A percentile compares a stretch with the other conserved stretches of the same genome.
Conservation (phyloP, 1,139 yeast genomes). For the Candida sp. region DNA sequence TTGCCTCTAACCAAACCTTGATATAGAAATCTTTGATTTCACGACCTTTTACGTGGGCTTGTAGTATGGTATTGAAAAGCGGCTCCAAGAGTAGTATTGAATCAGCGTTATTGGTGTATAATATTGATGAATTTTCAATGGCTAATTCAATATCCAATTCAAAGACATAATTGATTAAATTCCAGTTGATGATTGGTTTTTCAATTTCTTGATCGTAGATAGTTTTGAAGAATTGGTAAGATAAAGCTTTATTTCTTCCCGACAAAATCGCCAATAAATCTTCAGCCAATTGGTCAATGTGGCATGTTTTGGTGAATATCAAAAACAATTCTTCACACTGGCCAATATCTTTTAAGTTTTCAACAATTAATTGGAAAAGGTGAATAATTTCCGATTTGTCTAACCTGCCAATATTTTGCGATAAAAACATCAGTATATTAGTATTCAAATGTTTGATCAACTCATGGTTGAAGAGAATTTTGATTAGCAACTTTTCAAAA, state of each 20-base stretch:
- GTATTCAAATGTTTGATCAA: slow-evolving; percentile 12
- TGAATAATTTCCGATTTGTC: slow-evolving; percentile 13
- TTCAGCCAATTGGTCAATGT: slow-evolving; percentile 33
- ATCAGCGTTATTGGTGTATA: slow-evolving; percentile 13
- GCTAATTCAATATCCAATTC: slow-evolving; percentile 52
- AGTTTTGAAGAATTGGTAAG: slow-evolving; percentile 40
- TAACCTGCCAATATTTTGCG: slow-evolving; percentile 8
- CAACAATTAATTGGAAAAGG: slow-evolving; percentile 24
- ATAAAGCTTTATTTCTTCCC: slow-evolving; percentile 43
- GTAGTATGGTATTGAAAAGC: slow-evolving; percentile 39
- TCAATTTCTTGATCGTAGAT: slow-evolving; percentile 28
- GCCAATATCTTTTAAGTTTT: slow-evolving; percentile 23
- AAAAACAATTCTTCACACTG: slow-evolving; percentile 43
- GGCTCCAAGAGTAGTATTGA: slow-evolving; percentile 7
- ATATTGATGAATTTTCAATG: slow-evolving; percentile 28
- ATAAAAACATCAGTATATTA: slow-evolving; percentile 17
- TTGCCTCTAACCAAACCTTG: slow-evolving; percentile 40
- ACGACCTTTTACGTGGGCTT: slow-evolving; percentile 55
- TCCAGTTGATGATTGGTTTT: slow-evolving; percentile 32
- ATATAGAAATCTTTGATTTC: slow-evolving; percentile 51
- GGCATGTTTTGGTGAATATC: slow-evolving; percentile 22
- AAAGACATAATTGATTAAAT: slow-evolving; percentile 39
- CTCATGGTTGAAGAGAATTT: slow-evolving; percentile 17
- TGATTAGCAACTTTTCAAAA: slow-evolving; percentile 11
- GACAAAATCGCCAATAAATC: slow-evolving; percentile 34